A percentile compares a stretch with the other conserved stretches of the same genome.
These are phyloP conservation scores for Mycoemilia scoparia DNA, from an alignment of 192 early-diverging fungal genomes.

Conservation along the genomic window DNA sequence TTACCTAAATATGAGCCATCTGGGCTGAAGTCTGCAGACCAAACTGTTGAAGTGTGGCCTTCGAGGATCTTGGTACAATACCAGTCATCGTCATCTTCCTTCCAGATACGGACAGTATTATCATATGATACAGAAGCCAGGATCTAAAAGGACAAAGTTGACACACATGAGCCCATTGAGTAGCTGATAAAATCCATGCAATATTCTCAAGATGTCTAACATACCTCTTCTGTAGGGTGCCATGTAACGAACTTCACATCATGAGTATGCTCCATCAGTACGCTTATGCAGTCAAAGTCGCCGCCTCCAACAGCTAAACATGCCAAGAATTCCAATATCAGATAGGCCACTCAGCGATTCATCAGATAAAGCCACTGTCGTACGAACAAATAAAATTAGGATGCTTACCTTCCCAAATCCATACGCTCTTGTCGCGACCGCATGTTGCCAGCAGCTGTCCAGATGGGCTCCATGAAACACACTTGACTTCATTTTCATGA, in stretches of 20 bases:
- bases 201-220: constrained; percentile 21
- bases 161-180: not conserved
- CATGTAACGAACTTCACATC: constrained; percentile 91
- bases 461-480: constrained; percentile 66
- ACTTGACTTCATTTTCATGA: constrained; percentile 96
- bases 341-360: not conserved
- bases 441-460: constrained; percentile 83
- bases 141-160: too few relatives aligned
- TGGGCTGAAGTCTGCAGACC: constrained; percentile 76
- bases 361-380: not conserved
- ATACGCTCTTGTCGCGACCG: constrained; percentile 90
- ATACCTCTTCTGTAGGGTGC: constrained; percentile 76
- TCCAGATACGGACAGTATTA: constrained; percentile 86
- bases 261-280: constrained; percentile 88
- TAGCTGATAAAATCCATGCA: not conserved
- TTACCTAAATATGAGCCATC: constrained; percentile 38
- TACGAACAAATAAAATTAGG: too few relatives aligned
- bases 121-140: constrained; percentile 84
- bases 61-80: constrained; percentile 68
- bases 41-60: constrained; percentile 82
- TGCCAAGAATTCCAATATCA: constrained; percentile 6
- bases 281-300: constrained; percentile 91
- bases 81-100: constrained; percentile 95
- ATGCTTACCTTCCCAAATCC: constrained; percentile 92
- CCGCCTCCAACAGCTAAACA: constrained; percentile 51